Evolutionary conservation across 2,329 filamentous ascomycete species (phyloP), one percentile per base, ranked within the genome.

Genomic region (Calonectria pseudoturangicola): DNA sequence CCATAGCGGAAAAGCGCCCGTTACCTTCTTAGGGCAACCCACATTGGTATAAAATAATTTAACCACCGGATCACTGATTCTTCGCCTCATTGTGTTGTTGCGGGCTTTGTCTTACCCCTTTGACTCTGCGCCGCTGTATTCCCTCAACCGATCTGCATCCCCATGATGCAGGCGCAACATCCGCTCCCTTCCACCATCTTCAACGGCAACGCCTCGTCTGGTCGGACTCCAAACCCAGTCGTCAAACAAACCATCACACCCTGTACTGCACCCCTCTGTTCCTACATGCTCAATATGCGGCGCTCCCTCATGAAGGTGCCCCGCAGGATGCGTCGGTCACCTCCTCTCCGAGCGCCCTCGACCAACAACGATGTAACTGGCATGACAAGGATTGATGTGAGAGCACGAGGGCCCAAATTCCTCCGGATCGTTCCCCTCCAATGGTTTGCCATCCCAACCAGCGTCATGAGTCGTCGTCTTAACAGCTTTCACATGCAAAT

Each of bases 401-500:
- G 60, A 56, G 56, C 56, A 69, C 56, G 56, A 64, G 56, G 66
- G n/a, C 21, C 36, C 21, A 39, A 30, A 54, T 54, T 66, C 33
- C 64, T 66, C 9, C 36, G 16, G 13, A 48, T 39, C 21, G 33
- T 21, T 54, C 45, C 41, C 66, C 47, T 63, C 54, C 56, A 54
- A 68, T 60, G 10, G 8, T 13, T 16, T 28, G 33, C 33, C 30
- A 56, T 39, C 51, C n/a, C 51, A 10, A 25, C 51, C 36, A 27
- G 27, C 36, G 63, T 25, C 45, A 56, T 51, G 47, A 39, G 21
- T 48, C 21, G 63, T n/a, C 15, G 21, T 39, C n/a, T n/a, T 15
- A 66, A 25, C 28, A 33, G 51, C 33, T 68, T 68, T 68, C 66
- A 68, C 66, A 68, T 68, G 66, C 66, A 51, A 68, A 68, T 68